Evolutionary conservation across 495 filamentous ascomycete genomes (phyloP).

Genomic region (Trichoderma reesei): DNA sequence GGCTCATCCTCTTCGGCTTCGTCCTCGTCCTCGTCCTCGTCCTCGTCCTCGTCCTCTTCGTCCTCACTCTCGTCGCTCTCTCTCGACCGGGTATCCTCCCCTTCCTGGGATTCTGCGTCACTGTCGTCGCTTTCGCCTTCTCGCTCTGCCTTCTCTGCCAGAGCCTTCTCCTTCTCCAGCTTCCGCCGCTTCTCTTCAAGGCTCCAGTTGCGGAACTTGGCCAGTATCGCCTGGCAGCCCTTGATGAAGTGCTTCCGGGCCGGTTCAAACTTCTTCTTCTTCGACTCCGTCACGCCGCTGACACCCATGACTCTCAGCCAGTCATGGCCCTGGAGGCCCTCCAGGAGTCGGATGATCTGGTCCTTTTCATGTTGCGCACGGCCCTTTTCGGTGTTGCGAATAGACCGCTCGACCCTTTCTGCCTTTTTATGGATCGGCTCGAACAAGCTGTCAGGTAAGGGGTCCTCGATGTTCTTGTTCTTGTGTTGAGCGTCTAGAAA

Average conservation of each 20-base stretch:
- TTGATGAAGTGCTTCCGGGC: conserved; percentile 74
- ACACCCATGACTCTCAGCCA: conserved; percentile 95
- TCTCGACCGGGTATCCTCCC: conserved; percentile 15
- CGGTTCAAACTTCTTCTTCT: conserved; percentile 76
- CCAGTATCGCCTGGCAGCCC: conserved; percentile 67
- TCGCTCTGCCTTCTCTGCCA: conserved; percentile 38
- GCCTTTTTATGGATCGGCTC: conserved; percentile 62
- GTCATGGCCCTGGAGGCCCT: conserved; percentile 79
- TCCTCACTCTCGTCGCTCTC: conserved; percentile 23
- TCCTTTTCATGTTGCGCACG: conserved; percentile 86
- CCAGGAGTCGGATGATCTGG: conserved; percentile 74
- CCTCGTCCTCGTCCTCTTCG: conserved; percentile 16
- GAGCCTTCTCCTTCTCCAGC: conserved; percentile 51
- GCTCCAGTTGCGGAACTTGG: conserved; percentile 80
- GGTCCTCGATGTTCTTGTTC: conserved; percentile 44
- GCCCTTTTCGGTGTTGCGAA: conserved; percentile 88
- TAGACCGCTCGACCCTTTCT: conserved; percentile 82
- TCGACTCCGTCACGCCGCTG: conserved; percentile 68
- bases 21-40: conserved; percentile 18
- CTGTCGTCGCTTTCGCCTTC: conserved; percentile 19
- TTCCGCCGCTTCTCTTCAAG: conserved; percentile 82
- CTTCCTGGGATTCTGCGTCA: conserved; percentile 12
- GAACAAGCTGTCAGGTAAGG: conserved; percentile 58
- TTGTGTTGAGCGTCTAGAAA: conserved; percentile 36
- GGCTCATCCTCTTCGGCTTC: conserved; percentile 16